Base-by-base conservation (phyloP, 805 yeast species). In the Pichia pseudocactophila region DNA sequence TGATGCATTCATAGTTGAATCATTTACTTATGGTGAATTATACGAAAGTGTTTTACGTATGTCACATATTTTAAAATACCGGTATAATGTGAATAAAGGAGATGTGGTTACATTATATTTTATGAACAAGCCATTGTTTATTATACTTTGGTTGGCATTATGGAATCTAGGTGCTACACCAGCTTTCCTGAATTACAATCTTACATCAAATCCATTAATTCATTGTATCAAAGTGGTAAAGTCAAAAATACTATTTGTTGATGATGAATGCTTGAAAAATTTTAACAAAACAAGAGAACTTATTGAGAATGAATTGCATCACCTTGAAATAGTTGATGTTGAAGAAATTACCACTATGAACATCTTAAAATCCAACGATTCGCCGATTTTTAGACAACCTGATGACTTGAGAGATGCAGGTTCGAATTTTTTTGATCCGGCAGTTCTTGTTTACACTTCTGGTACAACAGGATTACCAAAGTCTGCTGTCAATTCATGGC, bases 401-500 rank as follows among this genome's bases (percentile, higher is more conserved):
- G 78, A 79, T 51, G 51, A 62, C 8, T 62, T 74, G 9, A 74
- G 95, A 61, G 74, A 83, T 50, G 73, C 76, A 8, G 62, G 62
- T 8, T 77, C 78, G 40, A 61, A 68, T 11, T 82, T 80, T 56
- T 74, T 68, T 50, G 73, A 76, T 42, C 73, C 90, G 4, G 80
- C 83, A 17, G 73, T 80, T 50, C 70, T 85, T 50, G 85, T 89
- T 40, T 89, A 81, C 61, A 89, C 97, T 0, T 84, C 95, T 0
- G 97, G 97, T 32, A 90, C 97, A 7, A 86, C 97, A 0, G 97
- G 97, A 0, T 65, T 89, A 47, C 97, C 97, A 13, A 89, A 89
- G 61, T 83, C 96, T 5, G 97, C 95, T 2, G 82, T 84, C 43
- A 80, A 89, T 79, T 80, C 92, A 4, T 88, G 96, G 96, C 72